Percentiles rank a stretch among this genome's conserved stretches.
phyloP scores from a whole-genome alignment of 805 yeast genomes.

The Nakazawaea ishiwadae region DNA sequence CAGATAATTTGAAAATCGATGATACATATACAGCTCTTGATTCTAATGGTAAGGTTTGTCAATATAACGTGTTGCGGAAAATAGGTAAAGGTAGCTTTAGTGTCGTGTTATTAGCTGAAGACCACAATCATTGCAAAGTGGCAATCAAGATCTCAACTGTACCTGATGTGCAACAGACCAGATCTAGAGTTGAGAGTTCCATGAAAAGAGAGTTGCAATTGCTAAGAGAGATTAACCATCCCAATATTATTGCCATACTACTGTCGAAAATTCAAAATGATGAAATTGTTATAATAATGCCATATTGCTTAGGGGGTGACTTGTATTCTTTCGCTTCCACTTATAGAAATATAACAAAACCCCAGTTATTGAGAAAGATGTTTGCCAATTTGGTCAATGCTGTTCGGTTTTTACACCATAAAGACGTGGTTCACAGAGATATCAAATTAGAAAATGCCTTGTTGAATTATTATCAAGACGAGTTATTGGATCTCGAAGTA shows the following conservation, averaged over 20 bases:
- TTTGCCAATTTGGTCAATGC: slow-evolving; percentile 71
- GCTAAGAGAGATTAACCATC: slow-evolving; percentile 53
- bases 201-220: slow-evolving; percentile 72
- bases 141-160: slow-evolving; percentile 66
- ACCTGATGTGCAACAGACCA: slow-evolving; percentile 31
- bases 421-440: slow-evolving; percentile 81
- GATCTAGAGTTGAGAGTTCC: slow-evolving; percentile 54
- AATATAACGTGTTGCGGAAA: slow-evolving; percentile 33
- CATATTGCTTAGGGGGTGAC: slow-evolving; percentile 84
- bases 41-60: slow-evolving; percentile 12
- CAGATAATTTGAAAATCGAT: slow-evolving; percentile 1
- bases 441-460: slow-evolving; percentile 83
- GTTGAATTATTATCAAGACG: slow-evolving; percentile 31
- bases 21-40: slow-evolving; percentile 4
- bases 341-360: slow-evolving; percentile 36
- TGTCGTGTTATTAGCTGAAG: slow-evolving; percentile 42
- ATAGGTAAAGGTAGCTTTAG: slow-evolving; percentile 72
- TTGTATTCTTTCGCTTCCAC: slow-evolving; percentile 57
- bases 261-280: slow-evolving; percentile 38
- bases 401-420: slow-evolving; percentile 63
- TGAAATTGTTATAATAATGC: slow-evolving; percentile 50
- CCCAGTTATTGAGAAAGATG: slow-evolving; percentile 51
- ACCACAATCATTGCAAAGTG: slow-evolving; percentile 27
- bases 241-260: slow-evolving; percentile 60
- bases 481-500: slow-evolving; percentile 20